Percentiles rank a stretch among this genome's conserved stretches.
These are phyloP conservation scores for Neonectria coccinea DNA, from an alignment of 2,329 filamentous ascomycete genomes.

Conservation along the genomic window DNA sequence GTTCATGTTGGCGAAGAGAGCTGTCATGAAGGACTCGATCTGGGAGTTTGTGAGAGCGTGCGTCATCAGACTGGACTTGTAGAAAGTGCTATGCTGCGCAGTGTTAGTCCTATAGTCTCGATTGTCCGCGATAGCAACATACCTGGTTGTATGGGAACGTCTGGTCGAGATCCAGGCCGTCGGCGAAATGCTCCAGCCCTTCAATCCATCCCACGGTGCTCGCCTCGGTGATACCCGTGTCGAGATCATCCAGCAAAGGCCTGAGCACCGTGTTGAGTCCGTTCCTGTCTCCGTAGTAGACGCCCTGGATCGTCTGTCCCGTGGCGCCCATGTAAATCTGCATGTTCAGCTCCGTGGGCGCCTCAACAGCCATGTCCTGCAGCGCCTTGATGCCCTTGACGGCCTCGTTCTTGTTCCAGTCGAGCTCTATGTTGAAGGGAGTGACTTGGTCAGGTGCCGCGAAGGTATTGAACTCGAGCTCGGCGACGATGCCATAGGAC, in stretches of 20 bases:
- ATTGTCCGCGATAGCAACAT: not conserved
- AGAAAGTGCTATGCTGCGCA: constrained; percentile 46
- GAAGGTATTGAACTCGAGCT: constrained; percentile 47
- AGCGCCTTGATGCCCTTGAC: constrained; percentile 40
- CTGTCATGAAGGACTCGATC: constrained; percentile 37
- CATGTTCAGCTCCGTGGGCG: constrained; percentile 47
- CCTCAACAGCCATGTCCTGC: constrained; percentile 41
- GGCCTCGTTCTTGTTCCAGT: constrained; percentile 35
- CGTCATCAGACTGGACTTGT: constrained; percentile 48
- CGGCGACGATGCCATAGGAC: constrained; percentile 48
- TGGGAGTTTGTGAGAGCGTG: constrained; percentile 39
- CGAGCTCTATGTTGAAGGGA: constrained; percentile 37
- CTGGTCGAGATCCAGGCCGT: constrained; percentile 38
- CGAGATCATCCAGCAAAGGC: constrained; percentile 39
- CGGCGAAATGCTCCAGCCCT: constrained; percentile 38
- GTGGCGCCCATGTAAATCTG: constrained; percentile 39
- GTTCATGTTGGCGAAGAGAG: constrained; percentile 36
- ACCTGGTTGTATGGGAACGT: constrained; percentile 44
- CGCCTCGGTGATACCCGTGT: constrained; percentile 18
- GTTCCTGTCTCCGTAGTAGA: constrained; percentile 43
- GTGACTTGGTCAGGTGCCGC: constrained; percentile 37
- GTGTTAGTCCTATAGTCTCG: constrained; percentile 8
- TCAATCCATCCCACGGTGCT: constrained; percentile 45
- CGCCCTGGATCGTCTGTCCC: constrained; percentile 43
- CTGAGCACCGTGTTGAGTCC: constrained; percentile 31